Evolutionary conservation across 306 rosid species (phyloP), one percentile per base, ranked within the genome.

Genomic region (Citrullus amarus): DNA sequence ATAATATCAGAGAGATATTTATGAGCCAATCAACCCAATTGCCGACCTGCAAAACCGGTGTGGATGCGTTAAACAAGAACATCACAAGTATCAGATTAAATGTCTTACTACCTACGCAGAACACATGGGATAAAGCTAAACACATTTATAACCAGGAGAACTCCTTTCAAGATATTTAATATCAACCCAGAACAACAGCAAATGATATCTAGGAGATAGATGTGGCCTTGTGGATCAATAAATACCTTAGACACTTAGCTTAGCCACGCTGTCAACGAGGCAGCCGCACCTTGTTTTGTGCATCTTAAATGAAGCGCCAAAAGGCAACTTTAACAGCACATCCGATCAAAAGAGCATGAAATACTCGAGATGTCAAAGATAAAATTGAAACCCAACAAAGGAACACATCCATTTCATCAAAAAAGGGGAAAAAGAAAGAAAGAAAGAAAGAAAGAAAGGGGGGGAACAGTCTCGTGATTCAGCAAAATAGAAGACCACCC

Each of bases 31-130:
- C 77, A 68, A 56, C 82, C 75, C 80, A 75, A 34, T 15, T 17
- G 12, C 58, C 61, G 86, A 83, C 77, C 79, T 56, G 70, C 54
- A 46, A 13, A 43, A 83, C 4, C 69, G 59, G 25, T 41, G 76
- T 48, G 43, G 79, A 41, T 75, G 18, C 41, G 71, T 28, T 72
- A 71, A 78, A 82, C 12, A 65, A 50, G 73, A 78, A 56, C 74
- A 32, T 65, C 81, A 81, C 80, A 83, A 72, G 63, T 22, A 50
- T 39, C 38, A 75, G 79, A 80, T 80, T 22, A 75, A 85, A 57
- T 82, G 10, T 63, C 71, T 78, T 68, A 75, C 62, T 77, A 78
- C 79, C 74, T 7, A 77, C 32, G 62, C 56, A 68, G 56, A 78
- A 80, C 86, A 79, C 82, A 82, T 77, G 34, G 62, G 34, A 41